phyloP scores from a whole-genome alignment of 129 eudicot genomes.

The Apium graveolens region DNA sequence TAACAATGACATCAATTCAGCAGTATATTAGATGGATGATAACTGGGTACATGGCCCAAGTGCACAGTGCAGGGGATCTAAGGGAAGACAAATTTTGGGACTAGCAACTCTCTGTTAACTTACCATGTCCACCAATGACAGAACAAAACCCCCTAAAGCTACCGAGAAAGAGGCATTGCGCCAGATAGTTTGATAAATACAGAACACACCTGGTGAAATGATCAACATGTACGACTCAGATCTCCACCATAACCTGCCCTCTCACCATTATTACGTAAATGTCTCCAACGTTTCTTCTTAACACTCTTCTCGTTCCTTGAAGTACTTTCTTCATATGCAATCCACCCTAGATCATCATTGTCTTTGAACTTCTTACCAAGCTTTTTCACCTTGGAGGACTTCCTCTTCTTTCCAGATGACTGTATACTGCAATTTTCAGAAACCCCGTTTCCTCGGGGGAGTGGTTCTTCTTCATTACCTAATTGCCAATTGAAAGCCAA shows the following conservation, averaged over 20 bases:
- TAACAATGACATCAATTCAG: background rate
- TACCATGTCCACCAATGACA: background rate
- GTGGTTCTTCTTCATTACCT: conserved; percentile 52
- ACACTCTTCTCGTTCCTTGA: conserved; percentile 28
- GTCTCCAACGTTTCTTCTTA: conserved; percentile 28
- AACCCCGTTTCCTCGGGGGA: conserved; percentile 47
- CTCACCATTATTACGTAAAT: conserved; percentile 1
- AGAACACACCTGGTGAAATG: background rate
- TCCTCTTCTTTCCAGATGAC: conserved; percentile 66
- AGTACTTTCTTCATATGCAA: conserved; percentile 23
- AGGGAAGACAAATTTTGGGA: background rate
- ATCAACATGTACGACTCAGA: conserved; percentile 5
- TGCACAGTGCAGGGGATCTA: background rate
- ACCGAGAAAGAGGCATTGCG: background rate
- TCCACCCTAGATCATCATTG: conserved; percentile 9
- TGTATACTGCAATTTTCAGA: conserved; percentile 20
- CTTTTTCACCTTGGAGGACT: conserved; percentile 45
- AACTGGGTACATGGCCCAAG: background rate
- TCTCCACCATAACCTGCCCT: conserved; percentile 9
- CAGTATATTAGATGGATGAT: background rate
- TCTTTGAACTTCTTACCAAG: conserved; percentile 29
- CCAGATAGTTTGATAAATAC: background rate
- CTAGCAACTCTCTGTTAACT: background rate
- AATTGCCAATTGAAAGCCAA: conserved; percentile 65
- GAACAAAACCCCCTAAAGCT: background rate